Conservation (phyloP, 2,329 filamentous ascomycete species). For the Fusarium multiceps region DNA sequence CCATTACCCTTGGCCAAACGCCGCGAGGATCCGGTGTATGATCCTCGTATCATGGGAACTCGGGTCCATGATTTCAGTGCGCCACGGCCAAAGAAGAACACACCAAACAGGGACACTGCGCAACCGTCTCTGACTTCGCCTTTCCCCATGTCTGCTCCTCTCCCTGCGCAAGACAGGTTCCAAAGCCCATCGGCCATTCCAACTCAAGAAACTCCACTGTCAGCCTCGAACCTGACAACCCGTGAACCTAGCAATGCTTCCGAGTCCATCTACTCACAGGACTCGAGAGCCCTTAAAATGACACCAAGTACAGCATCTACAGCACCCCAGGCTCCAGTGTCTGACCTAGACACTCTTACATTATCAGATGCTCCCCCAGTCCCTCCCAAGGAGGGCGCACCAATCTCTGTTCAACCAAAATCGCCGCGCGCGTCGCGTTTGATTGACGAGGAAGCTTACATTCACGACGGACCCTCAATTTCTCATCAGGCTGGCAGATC, state of each 20-base stretch:
- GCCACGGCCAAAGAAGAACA: slow-evolving; percentile 59
- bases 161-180: slow-evolving; percentile 34
- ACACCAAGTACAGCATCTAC: slow-evolving; percentile 46
- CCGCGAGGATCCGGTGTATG: slow-evolving; percentile 63
- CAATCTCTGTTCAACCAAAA: slow-evolving; percentile 40
- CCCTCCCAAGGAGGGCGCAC: slow-evolving; percentile 53
- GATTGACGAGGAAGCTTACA: slow-evolving; percentile 33
- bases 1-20: slow-evolving; percentile 55
- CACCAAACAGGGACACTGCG: slow-evolving; percentile 25
- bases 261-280: slow-evolving; percentile 45
- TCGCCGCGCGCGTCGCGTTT: slow-evolving; percentile 42
- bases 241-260: slow-evolving; percentile 49
- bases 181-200: slow-evolving; percentile 8
- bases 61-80: slow-evolving; percentile 74
- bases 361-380: slow-evolving; percentile 50
- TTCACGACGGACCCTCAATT: slow-evolving; percentile 33
- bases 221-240: slow-evolving; percentile 42
- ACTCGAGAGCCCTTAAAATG: slow-evolving; percentile 43
- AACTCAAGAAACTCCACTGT: slow-evolving; percentile 11
- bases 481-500: slow-evolving; percentile 56
- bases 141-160: slow-evolving; percentile 26
- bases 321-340: slow-evolving; percentile 27
- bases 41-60: slow-evolving; percentile 73
- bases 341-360: slow-evolving; percentile 5
- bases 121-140: slow-evolving; percentile 25